These are phyloP conservation scores for Paraglomus brasilianum DNA, from an alignment of 192 early-diverging fungal species.

Conservation along the genomic window DNA sequence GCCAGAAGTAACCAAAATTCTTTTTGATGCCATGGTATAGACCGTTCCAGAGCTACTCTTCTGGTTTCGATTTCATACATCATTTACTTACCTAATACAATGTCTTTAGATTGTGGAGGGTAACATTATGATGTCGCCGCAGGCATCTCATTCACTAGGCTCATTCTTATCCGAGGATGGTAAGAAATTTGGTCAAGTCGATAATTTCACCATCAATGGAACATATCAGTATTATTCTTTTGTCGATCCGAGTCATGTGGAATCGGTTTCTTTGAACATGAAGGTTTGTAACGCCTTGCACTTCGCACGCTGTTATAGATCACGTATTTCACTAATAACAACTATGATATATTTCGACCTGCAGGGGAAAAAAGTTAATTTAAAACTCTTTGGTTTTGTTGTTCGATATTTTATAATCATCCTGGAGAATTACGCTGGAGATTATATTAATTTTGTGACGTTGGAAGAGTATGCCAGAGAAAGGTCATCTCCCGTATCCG, in stretches of 20 bases:
- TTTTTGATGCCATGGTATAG: slow-evolving; percentile 53
- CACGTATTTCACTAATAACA: not conserved
- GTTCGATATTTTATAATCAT: slow-evolving; percentile 66
- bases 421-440: slow-evolving; percentile 72
- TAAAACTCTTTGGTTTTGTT: slow-evolving; percentile 68
- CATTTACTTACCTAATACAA: not conserved
- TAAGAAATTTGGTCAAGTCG: slow-evolving; percentile 47
- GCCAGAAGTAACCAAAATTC: slow-evolving; percentile 51
- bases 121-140: slow-evolving; percentile 51
- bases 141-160: slow-evolving; percentile 63
- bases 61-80: not conserved
- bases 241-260: slow-evolving; percentile 49
- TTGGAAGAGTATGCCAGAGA: slow-evolving; percentile 62
- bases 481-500: slow-evolving; percentile 35
- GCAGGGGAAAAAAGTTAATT: slow-evolving; percentile 51
- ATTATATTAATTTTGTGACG: slow-evolving; percentile 55
- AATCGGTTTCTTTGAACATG: slow-evolving; percentile 49
- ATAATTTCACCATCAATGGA: slow-evolving; percentile 45
- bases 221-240: slow-evolving; percentile 54
- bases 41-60: not conserved
- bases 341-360: slow-evolving; percentile 27
- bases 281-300: slow-evolving; percentile 35
- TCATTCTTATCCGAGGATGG: slow-evolving; percentile 55
- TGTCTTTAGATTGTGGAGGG: slow-evolving; percentile 46
- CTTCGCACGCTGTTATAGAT: not conserved